Percentiles rank a stretch among this genome's conserved stretches.
phyloP scores from a whole-genome alignment of 495 filamentous ascomycete species.

The Pseudevernia furfuracea region DNA sequence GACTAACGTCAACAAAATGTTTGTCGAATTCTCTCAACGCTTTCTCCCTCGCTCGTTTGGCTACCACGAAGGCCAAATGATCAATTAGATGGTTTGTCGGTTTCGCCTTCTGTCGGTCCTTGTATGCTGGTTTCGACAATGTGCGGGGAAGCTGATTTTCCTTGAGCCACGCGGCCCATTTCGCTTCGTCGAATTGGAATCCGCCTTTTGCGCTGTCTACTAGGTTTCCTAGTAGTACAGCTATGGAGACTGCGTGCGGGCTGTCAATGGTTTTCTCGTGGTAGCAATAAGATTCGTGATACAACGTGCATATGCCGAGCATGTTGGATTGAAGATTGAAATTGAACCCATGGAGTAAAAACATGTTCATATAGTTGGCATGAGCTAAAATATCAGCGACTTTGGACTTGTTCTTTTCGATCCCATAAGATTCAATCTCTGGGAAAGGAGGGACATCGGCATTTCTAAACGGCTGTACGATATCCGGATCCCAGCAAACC shows the following conservation, averaged over 20 bases:
- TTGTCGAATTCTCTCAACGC: conserved; percentile 43
- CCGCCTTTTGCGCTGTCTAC: conserved; percentile 81
- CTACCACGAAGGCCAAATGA: conserved; percentile 58
- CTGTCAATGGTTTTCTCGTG: conserved; percentile 48
- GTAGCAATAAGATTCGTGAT: conserved; percentile 67
- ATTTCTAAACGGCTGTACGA: conserved; percentile 71
- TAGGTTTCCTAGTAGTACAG: conserved; percentile 64
- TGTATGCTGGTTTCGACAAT: conserved; percentile 34
- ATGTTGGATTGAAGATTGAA: conserved; percentile 60
- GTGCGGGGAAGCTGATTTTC: conserved; percentile 31
- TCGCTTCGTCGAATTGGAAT: conserved; percentile 50
- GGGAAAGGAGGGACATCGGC: conserved; percentile 50
- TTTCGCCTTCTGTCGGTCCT: conserved; percentile 37
- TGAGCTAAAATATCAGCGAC: conserved; percentile 38
- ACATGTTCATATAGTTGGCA: conserved; percentile 34
- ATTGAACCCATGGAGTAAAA: conserved; percentile 49
- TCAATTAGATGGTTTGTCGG: conserved; percentile 58
- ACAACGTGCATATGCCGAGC: conserved; percentile 67
- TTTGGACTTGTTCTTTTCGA: conserved; percentile 50
- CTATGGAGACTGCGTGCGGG: conserved; percentile 48
- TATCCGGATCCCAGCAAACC: conserved; percentile 78
- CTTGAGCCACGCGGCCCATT: conserved; percentile 47
- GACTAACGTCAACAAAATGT: conserved; percentile 28
- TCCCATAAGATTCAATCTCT: conserved; percentile 47
- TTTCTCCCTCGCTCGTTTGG: conserved; percentile 42